Evolutionary conservation across 2,329 filamentous ascomycete genomes (phyloP).

Genomic region (Paraphaeosphaeria minitans): DNA sequence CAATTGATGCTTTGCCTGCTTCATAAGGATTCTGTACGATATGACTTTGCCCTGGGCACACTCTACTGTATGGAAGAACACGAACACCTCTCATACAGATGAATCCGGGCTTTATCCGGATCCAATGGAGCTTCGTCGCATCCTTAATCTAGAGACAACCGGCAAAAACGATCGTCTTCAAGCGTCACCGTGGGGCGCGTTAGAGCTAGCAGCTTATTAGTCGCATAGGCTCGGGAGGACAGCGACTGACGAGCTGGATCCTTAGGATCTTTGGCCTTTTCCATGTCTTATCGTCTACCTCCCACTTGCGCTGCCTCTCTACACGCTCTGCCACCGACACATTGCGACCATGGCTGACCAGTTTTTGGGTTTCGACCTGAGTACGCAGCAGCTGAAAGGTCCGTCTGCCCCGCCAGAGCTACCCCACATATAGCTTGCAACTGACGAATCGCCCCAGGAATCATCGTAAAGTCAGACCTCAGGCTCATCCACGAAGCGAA

Average conservation of each 20-base stretch:
- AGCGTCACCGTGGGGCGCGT: conserved; percentile 21
- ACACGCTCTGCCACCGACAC: background rate
- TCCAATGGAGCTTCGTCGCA: conserved; percentile 23
- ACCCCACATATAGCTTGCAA: conserved; percentile 33
- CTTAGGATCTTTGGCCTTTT: conserved; percentile 21
- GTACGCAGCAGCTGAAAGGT: conserved; percentile 96
- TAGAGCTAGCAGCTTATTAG: conserved; percentile 19
- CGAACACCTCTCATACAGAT: conserved; percentile 9
- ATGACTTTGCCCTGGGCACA: too few relatives aligned
- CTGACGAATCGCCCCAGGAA: conserved; percentile 58
- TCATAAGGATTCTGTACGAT: background rate
- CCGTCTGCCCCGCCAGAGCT: conserved; percentile 33
- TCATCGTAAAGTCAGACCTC: conserved; percentile 83
- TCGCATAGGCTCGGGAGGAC: conserved; percentile 20
- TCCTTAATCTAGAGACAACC: conserved; percentile 39
- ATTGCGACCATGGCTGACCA: conserved; percentile 53
- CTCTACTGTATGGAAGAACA: background rate
- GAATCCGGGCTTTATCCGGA: conserved; percentile 30
- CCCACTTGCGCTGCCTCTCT: background rate
- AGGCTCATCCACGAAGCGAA: conserved; percentile 83
- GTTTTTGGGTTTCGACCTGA: conserved; percentile 93
- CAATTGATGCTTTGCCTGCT: background rate
- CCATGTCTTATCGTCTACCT: conserved; percentile 17
- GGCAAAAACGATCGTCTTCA: conserved; percentile 37
- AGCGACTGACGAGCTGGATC: conserved; percentile 16